These are phyloP conservation scores for Neohortaea acidophila DNA, from an alignment of 495 filamentous ascomycete genomes.

Conservation along the genomic window DNA sequence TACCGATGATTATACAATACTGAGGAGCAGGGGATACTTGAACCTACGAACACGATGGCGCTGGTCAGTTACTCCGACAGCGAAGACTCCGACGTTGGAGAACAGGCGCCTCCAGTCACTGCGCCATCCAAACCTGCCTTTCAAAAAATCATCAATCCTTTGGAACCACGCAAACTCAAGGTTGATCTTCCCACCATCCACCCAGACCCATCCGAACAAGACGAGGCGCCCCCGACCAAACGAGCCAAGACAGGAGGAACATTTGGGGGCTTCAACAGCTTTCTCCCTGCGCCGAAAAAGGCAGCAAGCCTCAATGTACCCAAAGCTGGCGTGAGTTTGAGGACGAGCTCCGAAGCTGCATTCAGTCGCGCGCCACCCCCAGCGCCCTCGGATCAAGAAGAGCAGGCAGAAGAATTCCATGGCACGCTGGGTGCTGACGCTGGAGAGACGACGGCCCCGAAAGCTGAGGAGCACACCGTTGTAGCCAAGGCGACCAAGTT, in stretches of 20 bases:
- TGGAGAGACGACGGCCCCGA: background rate
- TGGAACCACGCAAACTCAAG: slow-evolving; percentile 67
- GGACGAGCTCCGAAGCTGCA: slow-evolving; percentile 62
- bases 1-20: no score
- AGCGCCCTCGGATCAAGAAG: slow-evolving; percentile 15
- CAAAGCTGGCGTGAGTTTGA: slow-evolving; percentile 49
- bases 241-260: slow-evolving; percentile 43
- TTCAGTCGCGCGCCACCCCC: slow-evolving; percentile 46
- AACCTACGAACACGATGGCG: slow-evolving; percentile 20
- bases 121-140: slow-evolving; percentile 32
- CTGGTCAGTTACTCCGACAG: slow-evolving; percentile 47
- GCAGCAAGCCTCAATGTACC: slow-evolving; percentile 23
- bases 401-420: slow-evolving; percentile 8
- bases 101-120: slow-evolving; percentile 28
- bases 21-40: no score
- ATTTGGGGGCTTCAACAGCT: slow-evolving; percentile 61
- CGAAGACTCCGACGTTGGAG: slow-evolving; percentile 57
- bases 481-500: slow-evolving; percentile 58
- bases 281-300: slow-evolving; percentile 76
- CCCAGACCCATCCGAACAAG: slow-evolving; percentile 25
- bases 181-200: slow-evolving; percentile 50
- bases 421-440: slow-evolving; percentile 2
- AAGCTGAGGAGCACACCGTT: slow-evolving; percentile 40
- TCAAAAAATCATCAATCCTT: slow-evolving; percentile 62
- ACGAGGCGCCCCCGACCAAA: slow-evolving; percentile 50